phyloP scores from a whole-genome alignment of 169 alveolate species.

The Plasmodium chabaudi region DNA sequence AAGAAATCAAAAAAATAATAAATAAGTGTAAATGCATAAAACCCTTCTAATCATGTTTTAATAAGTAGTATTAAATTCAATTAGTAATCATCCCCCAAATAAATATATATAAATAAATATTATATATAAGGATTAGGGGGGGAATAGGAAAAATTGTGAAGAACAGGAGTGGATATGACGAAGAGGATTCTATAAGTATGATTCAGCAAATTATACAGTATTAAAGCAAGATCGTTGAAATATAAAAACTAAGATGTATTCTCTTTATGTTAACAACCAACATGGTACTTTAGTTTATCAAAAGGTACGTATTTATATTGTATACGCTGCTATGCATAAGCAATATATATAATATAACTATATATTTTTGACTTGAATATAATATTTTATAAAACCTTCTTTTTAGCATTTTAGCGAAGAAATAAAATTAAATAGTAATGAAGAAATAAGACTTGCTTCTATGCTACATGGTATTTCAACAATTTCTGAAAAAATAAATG shows the following conservation, averaged over 20 bases:
- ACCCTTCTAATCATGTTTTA: too few relatives aligned
- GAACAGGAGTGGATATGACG: not conserved
- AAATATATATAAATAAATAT: too few relatives aligned
- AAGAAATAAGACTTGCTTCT: conserved; percentile 93
- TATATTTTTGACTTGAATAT: conserved; percentile 4
- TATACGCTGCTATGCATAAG: not conserved
- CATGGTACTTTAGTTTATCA: conserved; percentile 94
- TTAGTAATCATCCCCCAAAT: too few relatives aligned
- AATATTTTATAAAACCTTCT: conserved; percentile 2
- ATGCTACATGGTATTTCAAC: conserved; percentile 95
- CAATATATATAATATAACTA: not conserved
- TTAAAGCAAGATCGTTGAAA: conserved; percentile 3
- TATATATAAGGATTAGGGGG: not conserved
- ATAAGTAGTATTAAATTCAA: too few relatives aligned
- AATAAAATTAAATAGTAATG: conserved; percentile 91
- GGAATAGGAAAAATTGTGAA: not conserved
- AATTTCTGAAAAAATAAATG: conserved; percentile 91
- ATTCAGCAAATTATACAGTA: conserved; percentile 5
- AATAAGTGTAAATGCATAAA: too few relatives aligned
- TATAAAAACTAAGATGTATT: conserved; percentile 77
- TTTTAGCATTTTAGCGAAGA: conserved; percentile 89
- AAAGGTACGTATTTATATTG: conserved; percentile 82
- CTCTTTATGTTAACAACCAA: conserved; percentile 93
- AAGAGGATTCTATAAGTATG: conserved; percentile 19
- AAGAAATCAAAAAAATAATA: too few relatives aligned